A percentile compares a stretch with the other conserved stretches of the same genome.
Conservation (phyloP, 2,329 filamentous ascomycete genomes). For the Simplicillium sp. region DNA sequence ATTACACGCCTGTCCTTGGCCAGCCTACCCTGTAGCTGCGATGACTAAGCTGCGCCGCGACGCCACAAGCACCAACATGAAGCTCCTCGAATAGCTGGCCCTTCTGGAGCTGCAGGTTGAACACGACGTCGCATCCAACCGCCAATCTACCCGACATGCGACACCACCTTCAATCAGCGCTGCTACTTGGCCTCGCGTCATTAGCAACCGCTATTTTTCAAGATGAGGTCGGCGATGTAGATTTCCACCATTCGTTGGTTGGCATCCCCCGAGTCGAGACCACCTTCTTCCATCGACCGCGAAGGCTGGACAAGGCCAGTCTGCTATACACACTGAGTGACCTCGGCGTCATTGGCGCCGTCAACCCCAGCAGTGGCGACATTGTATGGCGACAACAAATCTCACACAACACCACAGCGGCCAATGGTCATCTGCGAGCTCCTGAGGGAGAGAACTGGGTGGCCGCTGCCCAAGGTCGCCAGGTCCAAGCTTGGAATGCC, state of each 20-base stretch:
- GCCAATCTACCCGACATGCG: constrained; percentile 19
- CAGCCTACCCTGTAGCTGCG: too few species aligned
- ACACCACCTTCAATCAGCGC: constrained; percentile 22
- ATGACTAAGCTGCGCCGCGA: too few species aligned
- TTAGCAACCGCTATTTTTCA: constrained; percentile 61
- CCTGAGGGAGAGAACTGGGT: constrained; percentile 72
- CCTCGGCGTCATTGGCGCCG: constrained; percentile 70
- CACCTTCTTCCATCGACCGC: constrained; percentile 91
- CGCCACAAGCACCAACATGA: too few species aligned
- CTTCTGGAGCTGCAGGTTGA: too few species aligned
- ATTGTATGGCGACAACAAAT: constrained; percentile 81
- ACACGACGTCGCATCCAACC: constrained; percentile 1
- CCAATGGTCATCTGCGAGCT: constrained; percentile 52
- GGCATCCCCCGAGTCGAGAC: constrained; percentile 72
- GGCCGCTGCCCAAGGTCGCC: constrained; percentile 59
- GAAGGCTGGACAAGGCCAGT: constrained; percentile 72
- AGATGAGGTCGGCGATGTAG: constrained; percentile 85
- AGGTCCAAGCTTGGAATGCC: constrained; percentile 75
- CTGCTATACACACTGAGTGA: constrained; percentile 88
- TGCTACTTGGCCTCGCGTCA: constrained; percentile 28
- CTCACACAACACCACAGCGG: constrained; percentile 35
- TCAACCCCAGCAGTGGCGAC: constrained; percentile 78
- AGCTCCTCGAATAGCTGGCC: too few species aligned
- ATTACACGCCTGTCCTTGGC: too few species aligned
- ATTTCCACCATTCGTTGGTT: constrained; percentile 82